Evolutionary conservation across 495 filamentous ascomycete genomes (phyloP), one percentile per base, ranked within the genome.

Genomic region (Lasiosphaeria hispida): DNA sequence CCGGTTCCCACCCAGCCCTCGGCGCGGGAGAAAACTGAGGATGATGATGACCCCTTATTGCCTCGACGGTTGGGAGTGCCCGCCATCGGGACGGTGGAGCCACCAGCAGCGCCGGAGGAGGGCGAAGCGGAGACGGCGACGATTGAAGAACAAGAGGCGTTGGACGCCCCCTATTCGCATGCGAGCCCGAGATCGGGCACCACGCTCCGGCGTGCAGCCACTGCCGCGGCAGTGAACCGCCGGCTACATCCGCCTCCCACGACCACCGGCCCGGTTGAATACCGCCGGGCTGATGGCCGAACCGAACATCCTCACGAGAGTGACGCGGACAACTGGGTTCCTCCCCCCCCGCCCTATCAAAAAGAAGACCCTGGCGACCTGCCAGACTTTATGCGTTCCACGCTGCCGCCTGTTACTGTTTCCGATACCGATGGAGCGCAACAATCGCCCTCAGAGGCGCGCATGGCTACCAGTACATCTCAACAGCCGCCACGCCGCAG

Each of bases 271-370:
- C 67, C 61, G 48, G 62, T 78, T 37, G 67, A 79, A 44, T 78
- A 83, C 63, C 73, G 80, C 56, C 74, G 84, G 19, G 75, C 89
- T 23, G 85, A 89, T 67, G 87, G 85, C 11, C 77, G 85, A 36
- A 74, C 80, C 14, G 80, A 90, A 54, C 80, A 88, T 57, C 91
- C 91, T 10, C 89, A 95, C 71, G 90, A 95, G 69, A 92, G 88
- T 58, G 89, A 96, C 66, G 90, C 90, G 4, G 92, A 96, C 61
- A 90, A 92, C 59, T 96, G 92, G 92, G 89, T 92, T 7, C 89
- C 92, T 18, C 92, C 92, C 0, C 92, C 92, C n/a, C 92, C 92
- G 10, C 89, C 91, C 7, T 96, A 96, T 63, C 82, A 84, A 15
- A 83, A 82, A 11, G 84, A 91, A 11, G 77, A 88, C 34, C 86